phyloP scores from a whole-genome alignment of 1,139 yeast species.

The Lodderomyces orthopsilosis region DNA sequence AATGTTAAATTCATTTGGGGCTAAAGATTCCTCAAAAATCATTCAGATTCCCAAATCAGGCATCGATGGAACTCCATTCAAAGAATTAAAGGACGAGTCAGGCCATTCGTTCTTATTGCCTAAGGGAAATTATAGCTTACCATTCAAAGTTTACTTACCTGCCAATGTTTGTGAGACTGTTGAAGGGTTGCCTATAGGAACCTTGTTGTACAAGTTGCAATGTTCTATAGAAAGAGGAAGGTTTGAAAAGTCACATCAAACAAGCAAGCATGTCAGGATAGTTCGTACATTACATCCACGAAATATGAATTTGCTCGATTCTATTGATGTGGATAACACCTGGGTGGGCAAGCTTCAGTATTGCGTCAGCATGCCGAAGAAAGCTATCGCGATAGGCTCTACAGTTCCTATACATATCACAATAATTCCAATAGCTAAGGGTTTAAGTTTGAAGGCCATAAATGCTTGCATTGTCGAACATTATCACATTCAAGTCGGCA shows the following conservation, averaged over 20 bases:
- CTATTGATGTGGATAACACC: slow-evolving; percentile 56
- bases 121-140: slow-evolving; percentile 65
- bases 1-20: slow-evolving; percentile 3
- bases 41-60: slow-evolving; percentile 36
- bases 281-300: slow-evolving; percentile 53
- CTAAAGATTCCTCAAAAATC: slow-evolving; percentile 12
- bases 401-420: slow-evolving; percentile 49
- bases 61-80: slow-evolving; percentile 46
- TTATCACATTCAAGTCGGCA: slow-evolving; percentile 34
- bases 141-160: slow-evolving; percentile 57
- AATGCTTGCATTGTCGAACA: slow-evolving; percentile 53
- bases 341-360: slow-evolving; percentile 70
- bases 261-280: slow-evolving; percentile 33
- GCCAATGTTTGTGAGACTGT: slow-evolving; percentile 63
- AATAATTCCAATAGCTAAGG: slow-evolving; percentile 60
- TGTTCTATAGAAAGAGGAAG: slow-evolving; percentile 55
- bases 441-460: slow-evolving; percentile 46
- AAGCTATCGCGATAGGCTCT: slow-evolving; percentile 63
- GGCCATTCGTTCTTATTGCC: slow-evolving; percentile 49
- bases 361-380: slow-evolving; percentile 52
- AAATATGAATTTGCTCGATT: slow-evolving; percentile 49
- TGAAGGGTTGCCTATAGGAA: slow-evolving; percentile 60
- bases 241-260: slow-evolving; percentile 41
- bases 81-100: slow-evolving; percentile 19
- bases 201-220: slow-evolving; percentile 53